Evolutionary conservation across 2,329 filamentous ascomycete genomes (phyloP), one percentile per base, ranked within the genome.

Genomic region (Penicillium polonicum): DNA sequence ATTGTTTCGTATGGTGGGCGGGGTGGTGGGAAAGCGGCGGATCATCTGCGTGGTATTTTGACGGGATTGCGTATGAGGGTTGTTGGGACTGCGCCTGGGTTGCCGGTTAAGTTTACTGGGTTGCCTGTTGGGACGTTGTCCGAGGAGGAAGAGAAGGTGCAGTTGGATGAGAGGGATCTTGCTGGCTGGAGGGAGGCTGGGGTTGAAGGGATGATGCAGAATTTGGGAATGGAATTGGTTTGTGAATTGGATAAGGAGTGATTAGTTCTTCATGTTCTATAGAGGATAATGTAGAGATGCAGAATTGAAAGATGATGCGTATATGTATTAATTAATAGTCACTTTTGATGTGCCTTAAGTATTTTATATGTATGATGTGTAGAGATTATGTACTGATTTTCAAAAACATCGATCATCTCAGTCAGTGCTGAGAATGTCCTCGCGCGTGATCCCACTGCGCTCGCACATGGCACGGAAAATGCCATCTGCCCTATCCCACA

Each of bases 381-480:
- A 17, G 6, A 52, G 5, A 27, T 48, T 36, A 48, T 17, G 9
- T 50, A 52, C 41, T 42, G 2, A 13, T 10, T 29, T 27, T 31
- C 45, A 8, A 44, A 44, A 45, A 23, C 8, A 17, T 57, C 55
- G 58, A 39, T 65, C 52, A 38, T 39, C 48, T 29, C 35, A 50
- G 35, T 50, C 9, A 29, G 33, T 44, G 17, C 2, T 25, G 29
- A 70, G 48, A 57, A 77, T 73, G 61, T 80, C 77, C 33, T 76
- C 73, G 53, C 73, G 68, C 35, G 78, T 72, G 66, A 96, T 95
- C 1, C 91, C 91, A 69, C 90, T 92, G 49, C 90, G 81, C 44
- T 96, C 91, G 71, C 92, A 96, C 92, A 96, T 96, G 36, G 88
- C 81, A 64, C 88, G 83, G 75, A 97, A 97, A 54, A 97, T 92